phyloP scores from a whole-genome alignment of 768 basidiomycete species.

The Mycena alexandri region DNA sequence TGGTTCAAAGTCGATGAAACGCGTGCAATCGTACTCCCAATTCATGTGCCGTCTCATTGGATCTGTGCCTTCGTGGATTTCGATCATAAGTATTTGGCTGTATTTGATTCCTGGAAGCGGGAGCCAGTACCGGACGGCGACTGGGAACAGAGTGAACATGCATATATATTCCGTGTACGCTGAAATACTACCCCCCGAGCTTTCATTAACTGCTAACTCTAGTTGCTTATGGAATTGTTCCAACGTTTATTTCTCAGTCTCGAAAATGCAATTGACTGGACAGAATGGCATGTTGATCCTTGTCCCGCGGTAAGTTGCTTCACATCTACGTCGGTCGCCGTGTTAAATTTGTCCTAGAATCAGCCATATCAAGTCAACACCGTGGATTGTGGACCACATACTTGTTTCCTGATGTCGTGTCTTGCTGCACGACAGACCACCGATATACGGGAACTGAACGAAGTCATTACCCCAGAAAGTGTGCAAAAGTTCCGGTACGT shows the following conservation, averaged over 20 bases:
- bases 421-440: background rate
- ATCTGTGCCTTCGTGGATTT: constrained; percentile 16
- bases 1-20: constrained; percentile 17
- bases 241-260: constrained; percentile 11
- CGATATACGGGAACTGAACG: background rate
- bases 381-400: background rate
- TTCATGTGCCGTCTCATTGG: constrained; percentile 8
- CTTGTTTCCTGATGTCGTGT: constrained; percentile 6
- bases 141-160: background rate
- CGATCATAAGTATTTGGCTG: background rate
- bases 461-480: background rate
- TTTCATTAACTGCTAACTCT: background rate
- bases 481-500: constrained; percentile 10
- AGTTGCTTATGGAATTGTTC: constrained; percentile 11
- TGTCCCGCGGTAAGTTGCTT: constrained; percentile 5
- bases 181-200: too few relatives aligned
- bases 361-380: constrained; percentile 4
- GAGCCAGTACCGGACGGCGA: background rate
- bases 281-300: constrained; percentile 2
- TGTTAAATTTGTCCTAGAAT: background rate
- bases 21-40: background rate
- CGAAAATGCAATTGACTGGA: constrained; percentile 4
- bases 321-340: background rate
- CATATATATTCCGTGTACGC: background rate
- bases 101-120: constrained; percentile 1